Evolutionary conservation across 2,329 filamentous ascomycete species (phyloP).

Genomic region (Colletotrichum musae): DNA sequence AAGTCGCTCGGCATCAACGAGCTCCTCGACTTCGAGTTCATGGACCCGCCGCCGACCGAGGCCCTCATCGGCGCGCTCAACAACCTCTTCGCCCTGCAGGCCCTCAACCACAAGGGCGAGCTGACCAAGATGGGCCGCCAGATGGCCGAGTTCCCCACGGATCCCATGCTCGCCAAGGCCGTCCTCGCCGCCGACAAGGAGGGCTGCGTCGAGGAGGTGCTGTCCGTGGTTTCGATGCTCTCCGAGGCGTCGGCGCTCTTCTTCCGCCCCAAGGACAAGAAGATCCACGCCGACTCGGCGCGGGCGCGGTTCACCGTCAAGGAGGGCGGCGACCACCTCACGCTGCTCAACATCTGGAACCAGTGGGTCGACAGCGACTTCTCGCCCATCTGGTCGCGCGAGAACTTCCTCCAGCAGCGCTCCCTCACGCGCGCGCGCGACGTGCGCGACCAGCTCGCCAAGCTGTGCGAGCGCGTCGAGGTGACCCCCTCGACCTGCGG

Average conservation of each 20-base stretch:
- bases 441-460: conserved; percentile 91
- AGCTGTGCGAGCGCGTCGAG: conserved; percentile 94
- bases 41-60: conserved; percentile 92
- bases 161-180: conserved; percentile 91
- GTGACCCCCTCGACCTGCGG: conserved; percentile 80
- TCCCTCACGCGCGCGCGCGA: conserved; percentile 91
- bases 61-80: conserved; percentile 91
- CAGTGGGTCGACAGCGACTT: conserved; percentile 96
- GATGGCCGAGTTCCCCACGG: conserved; percentile 95
- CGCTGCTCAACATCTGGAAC: conserved; percentile 93
- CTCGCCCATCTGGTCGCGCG: conserved; percentile 86
- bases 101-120: conserved; percentile 88
- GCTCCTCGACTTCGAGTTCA: conserved; percentile 93
- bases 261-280: conserved; percentile 97
- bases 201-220: conserved; percentile 92
- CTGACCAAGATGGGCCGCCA: conserved; percentile 92
- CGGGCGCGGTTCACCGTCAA: conserved; percentile 90
- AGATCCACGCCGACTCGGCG: conserved; percentile 93
- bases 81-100: conserved; percentile 90
- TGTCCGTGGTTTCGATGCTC: conserved; percentile 95
- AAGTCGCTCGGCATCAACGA: conserved; percentile 95
- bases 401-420: conserved; percentile 95
- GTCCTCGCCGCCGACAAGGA: conserved; percentile 91
- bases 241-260: conserved; percentile 91
- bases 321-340: conserved; percentile 91